Evolutionary conservation across 2,329 filamentous ascomycete species (phyloP), one percentile per base, ranked within the genome.

Genomic region (Colletotrichum scovillei): DNA sequence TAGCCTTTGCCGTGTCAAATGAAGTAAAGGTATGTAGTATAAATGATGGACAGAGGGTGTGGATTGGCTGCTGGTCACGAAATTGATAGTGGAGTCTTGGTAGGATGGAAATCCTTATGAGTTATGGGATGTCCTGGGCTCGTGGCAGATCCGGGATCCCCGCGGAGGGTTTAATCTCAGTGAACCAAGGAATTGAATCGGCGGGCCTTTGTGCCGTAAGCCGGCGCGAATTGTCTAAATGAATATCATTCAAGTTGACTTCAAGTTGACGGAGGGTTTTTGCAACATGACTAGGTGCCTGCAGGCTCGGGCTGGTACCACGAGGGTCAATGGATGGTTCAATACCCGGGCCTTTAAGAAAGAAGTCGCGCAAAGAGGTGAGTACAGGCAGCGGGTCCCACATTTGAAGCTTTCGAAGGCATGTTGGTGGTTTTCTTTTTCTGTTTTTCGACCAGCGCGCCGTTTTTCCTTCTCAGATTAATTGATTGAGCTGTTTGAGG

Each of bases 161-260:
- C 66, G 58, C 57, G 24, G 52, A 63, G 49, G 49, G 52, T 28
- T 35, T 56, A 32, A 63, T 57, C 46, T 57, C 35, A n/a, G 11
- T 16, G 38, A 32, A 30, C 8, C 56, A 35, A 62, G n/a, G 9
- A 26, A 12, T 24, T 16, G 46, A n/a, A 22, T 28, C 22, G 46
- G 8, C 11, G 12, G 19, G 11, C 28, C 4, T 49, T 14, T 28
- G 24, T 22, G 14, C 32, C 22, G 35, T 35, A 35, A 11, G 32
- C 32, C 32, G 32, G 32, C 11, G 32, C 11, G 32, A 12, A 35
- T 35, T 35, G 30, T 32, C 30, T 32, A 32, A 3, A 32, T 32
- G 30, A 32, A 32, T 9, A 32, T 11, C 30, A 32, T 32, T 32
- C 30, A 32, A 32, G 30, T 32, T 32, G 30, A 32, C 26, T 28